Evolutionary conservation across 768 basidiomycete species (phyloP).

Genomic region (Mycena crocata): DNA sequence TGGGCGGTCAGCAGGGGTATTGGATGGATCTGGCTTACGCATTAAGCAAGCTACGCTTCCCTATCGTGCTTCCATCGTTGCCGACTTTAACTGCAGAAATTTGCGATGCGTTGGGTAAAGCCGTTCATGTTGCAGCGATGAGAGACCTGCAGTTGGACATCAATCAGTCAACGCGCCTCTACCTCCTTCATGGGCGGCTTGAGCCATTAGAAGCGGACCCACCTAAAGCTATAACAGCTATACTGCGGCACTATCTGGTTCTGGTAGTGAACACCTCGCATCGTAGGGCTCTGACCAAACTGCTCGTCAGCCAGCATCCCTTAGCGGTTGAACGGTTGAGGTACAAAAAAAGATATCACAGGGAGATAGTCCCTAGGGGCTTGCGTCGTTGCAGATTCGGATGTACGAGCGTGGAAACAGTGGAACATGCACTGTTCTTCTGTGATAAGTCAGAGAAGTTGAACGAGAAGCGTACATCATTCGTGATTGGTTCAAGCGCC

Average conservation of each 20-base stretch:
- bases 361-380: not conserved
- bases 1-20: not conserved
- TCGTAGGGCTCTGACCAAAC: not conserved
- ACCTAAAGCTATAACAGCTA: not conserved
- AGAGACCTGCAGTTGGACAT: not conserved
- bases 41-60: not conserved
- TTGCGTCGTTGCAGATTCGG: constrained; percentile 1
- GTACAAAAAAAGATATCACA: constrained; percentile 1
- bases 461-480: too few species aligned
- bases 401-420: constrained; percentile 1
- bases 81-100: not conserved
- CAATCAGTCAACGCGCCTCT: not conserved
- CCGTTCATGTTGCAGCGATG: not conserved
- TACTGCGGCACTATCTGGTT: not conserved
- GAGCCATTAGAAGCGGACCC: not conserved
- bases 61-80: not conserved
- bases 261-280: not conserved
- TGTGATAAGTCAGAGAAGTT: too few species aligned
- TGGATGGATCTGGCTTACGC: constrained; percentile 4
- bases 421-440: constrained; percentile 9
- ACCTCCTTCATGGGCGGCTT: not conserved
- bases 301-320: constrained; percentile 4
- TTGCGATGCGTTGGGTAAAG: not conserved
- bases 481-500: too few species aligned
- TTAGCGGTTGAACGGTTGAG: not conserved